Conservation (phyloP, 2,329 filamentous ascomycete species). For the Cladophialophora carrionii region DNA sequence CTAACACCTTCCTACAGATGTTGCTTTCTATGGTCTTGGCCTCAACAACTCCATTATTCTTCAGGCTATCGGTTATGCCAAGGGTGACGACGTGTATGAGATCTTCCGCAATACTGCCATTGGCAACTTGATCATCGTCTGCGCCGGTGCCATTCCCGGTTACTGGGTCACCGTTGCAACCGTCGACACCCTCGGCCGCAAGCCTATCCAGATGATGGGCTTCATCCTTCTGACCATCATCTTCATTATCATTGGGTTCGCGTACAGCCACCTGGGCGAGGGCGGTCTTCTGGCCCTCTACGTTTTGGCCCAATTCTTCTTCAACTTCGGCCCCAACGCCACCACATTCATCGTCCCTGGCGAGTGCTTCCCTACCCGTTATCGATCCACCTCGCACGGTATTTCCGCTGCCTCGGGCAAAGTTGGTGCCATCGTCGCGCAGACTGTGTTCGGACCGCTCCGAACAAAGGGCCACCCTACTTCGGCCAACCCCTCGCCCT, state of each 20-base stretch:
- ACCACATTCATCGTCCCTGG: slow-evolving; percentile 68
- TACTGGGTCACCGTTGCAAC: slow-evolving; percentile 80
- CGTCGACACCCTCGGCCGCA: slow-evolving; percentile 74
- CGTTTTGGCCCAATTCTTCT: slow-evolving; percentile 67
- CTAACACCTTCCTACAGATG: slow-evolving; percentile 45
- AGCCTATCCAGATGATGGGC: slow-evolving; percentile 70
- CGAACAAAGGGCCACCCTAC: slow-evolving; percentile 60
- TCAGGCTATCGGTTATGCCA: slow-evolving; percentile 70
- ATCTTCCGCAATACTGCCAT: slow-evolving; percentile 73
- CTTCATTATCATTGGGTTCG: slow-evolving; percentile 66
- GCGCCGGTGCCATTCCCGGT: slow-evolving; percentile 76
- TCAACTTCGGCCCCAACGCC: slow-evolving; percentile 68
- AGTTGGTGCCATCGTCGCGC: slow-evolving; percentile 68
- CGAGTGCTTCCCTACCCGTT: slow-evolving; percentile 67
- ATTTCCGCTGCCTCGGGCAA: slow-evolving; percentile 69
- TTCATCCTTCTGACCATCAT: slow-evolving; percentile 64
- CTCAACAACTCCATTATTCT: slow-evolving; percentile 78
- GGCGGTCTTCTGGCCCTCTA: slow-evolving; percentile 63
- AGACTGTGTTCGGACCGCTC: slow-evolving; percentile 66
- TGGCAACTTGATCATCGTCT: slow-evolving; percentile 77
- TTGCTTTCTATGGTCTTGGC: slow-evolving; percentile 66
- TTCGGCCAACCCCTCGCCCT: slow-evolving; percentile 60
- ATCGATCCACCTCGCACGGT: slow-evolving; percentile 66
- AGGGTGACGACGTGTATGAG: slow-evolving; percentile 67
- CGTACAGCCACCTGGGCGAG: slow-evolving; percentile 55